Evolutionary conservation across 768 basidiomycete genomes (phyloP), one percentile per base, ranked within the genome.

Genomic region (Pisolithus sp.): DNA sequence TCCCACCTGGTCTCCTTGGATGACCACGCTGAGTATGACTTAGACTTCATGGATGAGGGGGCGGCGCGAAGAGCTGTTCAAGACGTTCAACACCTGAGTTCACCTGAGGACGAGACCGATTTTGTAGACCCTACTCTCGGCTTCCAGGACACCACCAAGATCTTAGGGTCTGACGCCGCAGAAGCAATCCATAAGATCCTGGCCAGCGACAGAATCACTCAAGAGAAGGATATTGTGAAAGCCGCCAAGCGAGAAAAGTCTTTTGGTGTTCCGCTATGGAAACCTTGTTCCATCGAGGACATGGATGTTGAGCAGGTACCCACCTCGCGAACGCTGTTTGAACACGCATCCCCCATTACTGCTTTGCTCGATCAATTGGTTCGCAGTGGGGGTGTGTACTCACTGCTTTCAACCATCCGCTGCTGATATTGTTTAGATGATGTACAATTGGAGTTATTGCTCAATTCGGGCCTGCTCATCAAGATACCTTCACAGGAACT

Each of bases 151-250:
- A 58, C 61, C 23, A 57, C 61, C 12, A 51, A 58, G 38, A 59
- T 68, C 44, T 48, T 68, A 51, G 67, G 69, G 15, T 15, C 48
- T 3, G 55, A 69, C 34, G 64, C 67, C 3, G 75, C 73, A 13
- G 68, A 74, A 54, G 74, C 68, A 9, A 72, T 82, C 41, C 65
- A 61, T 17, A 70, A 68, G 48, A 74, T 83, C 37, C 61, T 83
- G 37, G 61, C 68, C 48, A 59, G 65, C 15, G 75, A 82, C 52
- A 71, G 67, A 45, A 63, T 51, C 7, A 64, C 64, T 12, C 59
- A 62, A 52, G 54, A 57, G 37, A 68, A 63, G 46, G 52, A 37
- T 39, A 66, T 51, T 52, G 71, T 64, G 10, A 54, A 65, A 46
- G 54, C 57, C 38, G 57, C 49, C 0, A 59, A 63, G 42, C 53